Conservation (phyloP, 2,329 filamentous ascomycete species). For the Scytalidium lignicola region DNA sequence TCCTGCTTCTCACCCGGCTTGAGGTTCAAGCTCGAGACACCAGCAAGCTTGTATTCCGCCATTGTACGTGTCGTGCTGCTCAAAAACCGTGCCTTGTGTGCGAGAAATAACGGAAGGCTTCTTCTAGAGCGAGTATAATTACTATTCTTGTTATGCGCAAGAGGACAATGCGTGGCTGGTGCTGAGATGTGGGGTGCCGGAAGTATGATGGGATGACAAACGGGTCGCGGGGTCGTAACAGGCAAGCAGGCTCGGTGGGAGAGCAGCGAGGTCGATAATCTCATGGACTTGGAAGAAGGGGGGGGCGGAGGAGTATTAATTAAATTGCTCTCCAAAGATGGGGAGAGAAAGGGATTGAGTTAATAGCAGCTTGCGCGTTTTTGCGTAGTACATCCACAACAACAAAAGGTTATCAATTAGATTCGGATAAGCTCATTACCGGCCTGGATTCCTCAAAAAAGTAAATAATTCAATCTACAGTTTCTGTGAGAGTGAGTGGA, state of each 20-base stretch:
- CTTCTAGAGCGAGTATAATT: neutral
- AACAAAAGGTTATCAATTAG: too few species aligned
- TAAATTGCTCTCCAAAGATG: too few species aligned
- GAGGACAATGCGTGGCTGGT: neutral
- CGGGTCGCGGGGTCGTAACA: neutral
- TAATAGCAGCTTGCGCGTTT: too few species aligned
- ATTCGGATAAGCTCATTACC: too few species aligned
- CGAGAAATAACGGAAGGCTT: too few species aligned
- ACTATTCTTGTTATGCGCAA: neutral
- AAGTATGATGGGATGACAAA: neutral
- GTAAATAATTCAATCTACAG: too few species aligned
- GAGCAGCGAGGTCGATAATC: neutral
- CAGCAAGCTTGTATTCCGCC: constrained; percentile 68
- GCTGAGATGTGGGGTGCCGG: neutral
- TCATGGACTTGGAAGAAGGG: neutral
- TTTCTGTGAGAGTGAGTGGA: too few species aligned
- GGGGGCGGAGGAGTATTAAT: too few species aligned
- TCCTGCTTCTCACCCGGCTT: constrained; percentile 81
- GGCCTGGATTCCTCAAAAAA: too few species aligned
- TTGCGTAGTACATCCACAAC: too few species aligned
- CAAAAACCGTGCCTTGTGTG: neutral
- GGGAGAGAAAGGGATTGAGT: too few species aligned
- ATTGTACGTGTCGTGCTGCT: constrained; percentile 16
- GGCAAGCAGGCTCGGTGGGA: neutral
- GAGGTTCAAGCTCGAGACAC: constrained; percentile 67